These are phyloP conservation scores for Fraxinus americana DNA, from an alignment of 257 asterid genomes.

Conservation along the genomic window DNA sequence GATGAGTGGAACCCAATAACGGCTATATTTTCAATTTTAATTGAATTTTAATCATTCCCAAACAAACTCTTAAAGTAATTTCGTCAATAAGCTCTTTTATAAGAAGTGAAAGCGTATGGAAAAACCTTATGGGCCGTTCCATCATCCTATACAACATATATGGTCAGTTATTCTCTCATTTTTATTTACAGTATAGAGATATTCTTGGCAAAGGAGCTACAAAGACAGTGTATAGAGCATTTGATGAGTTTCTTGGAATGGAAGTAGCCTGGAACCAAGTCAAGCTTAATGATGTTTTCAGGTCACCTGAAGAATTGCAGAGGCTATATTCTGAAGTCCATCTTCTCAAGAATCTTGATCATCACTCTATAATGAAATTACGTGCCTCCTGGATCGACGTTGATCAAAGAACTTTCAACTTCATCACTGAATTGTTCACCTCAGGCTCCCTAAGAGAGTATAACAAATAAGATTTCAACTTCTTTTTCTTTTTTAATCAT, in stretches of 20 bases:
- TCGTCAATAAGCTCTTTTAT: too few species aligned
- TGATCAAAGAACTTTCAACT: slow-evolving; percentile 65
- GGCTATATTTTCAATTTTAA: too few species aligned
- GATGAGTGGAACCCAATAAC: too few species aligned
- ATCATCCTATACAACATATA: too few species aligned
- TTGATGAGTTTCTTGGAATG: slow-evolving; percentile 65
- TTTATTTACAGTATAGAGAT: slow-evolving; percentile 59
- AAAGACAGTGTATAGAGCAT: slow-evolving; percentile 71
- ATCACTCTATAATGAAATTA: slow-evolving; percentile 62
- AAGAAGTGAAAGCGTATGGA: too few species aligned
- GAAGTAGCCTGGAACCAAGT: slow-evolving; percentile 94
- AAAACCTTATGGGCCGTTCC: too few species aligned
- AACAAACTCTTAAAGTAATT: too few species aligned
- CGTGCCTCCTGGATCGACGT: slow-evolving; percentile 64
- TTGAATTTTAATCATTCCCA: too few species aligned
- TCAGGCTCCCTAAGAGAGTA: slow-evolving; percentile 90
- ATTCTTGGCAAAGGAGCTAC: slow-evolving; percentile 84
- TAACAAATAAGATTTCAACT: not conserved
- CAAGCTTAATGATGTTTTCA: slow-evolving; percentile 49
- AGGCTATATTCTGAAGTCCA: slow-evolving; percentile 79
- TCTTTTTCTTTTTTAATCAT: not conserved
- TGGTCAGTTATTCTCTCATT: not conserved
- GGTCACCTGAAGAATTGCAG: slow-evolving; percentile 56
- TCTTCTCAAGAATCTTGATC: slow-evolving; percentile 68
- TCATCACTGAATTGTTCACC: slow-evolving; percentile 80